A percentile compares a stretch with the other conserved stretches of the same genome.
Conservation (phyloP, 805 yeast species). For the Kluyveromyces lactis region DNA sequence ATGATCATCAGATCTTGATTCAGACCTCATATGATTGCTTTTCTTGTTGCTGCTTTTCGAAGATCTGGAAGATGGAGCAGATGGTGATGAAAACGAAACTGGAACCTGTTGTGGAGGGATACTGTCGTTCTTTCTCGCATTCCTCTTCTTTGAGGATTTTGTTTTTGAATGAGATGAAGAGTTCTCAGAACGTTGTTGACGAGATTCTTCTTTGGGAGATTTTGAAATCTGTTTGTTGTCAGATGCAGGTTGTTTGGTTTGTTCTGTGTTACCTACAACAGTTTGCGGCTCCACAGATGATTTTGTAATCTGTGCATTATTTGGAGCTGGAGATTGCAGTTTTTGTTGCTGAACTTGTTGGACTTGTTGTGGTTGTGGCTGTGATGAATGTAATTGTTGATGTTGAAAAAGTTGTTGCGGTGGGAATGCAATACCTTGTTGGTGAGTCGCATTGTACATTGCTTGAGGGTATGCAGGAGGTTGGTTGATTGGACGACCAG, state of each 20-base stretch:
- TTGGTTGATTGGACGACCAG: neutral
- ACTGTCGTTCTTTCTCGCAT: neutral
- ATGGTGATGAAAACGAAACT: constrained; percentile 1
- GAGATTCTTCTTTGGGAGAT: neutral
- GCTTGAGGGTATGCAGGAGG: neutral
- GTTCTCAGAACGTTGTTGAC: neutral
- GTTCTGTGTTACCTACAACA: too few relatives aligned
- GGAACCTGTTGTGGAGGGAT: constrained; percentile 4
- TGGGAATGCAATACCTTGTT: neutral
- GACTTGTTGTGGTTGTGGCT: neutral
- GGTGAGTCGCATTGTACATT: neutral
- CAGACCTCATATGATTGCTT: constrained; percentile 2
- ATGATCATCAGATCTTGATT: constrained; percentile 1
- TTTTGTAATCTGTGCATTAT: too few relatives aligned
- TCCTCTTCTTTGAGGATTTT: neutral
- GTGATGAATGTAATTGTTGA: neutral
- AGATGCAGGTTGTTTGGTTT: too few relatives aligned
- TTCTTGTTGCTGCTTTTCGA: neutral
- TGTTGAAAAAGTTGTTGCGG: neutral
- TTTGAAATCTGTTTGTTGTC: too few relatives aligned
- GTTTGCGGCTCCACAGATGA: too few relatives aligned
- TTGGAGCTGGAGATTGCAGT: too few relatives aligned
- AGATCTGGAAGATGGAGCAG: neutral
- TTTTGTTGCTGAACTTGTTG: too few relatives aligned
- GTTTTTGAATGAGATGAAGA: neutral